Base-by-base conservation (phyloP, 805 yeast genomes). In the Candida railenensis region DNA sequence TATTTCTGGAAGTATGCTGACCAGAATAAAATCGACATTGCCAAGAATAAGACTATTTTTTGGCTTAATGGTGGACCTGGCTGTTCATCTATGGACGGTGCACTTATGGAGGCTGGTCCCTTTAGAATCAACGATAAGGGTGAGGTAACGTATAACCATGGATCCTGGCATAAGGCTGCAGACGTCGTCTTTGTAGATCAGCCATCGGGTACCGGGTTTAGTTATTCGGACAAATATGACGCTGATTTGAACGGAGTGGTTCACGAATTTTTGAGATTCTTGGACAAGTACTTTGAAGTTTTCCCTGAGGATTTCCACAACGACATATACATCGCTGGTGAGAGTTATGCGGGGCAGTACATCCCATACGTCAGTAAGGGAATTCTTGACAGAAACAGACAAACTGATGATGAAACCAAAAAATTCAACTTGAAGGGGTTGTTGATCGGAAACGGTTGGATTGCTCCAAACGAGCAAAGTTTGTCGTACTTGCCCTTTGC, bases 51-150 rank as follows among this genome's bases (percentile, higher is more conserved):
- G 51, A 73, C 87, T 19, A 76, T 86, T 7, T 76, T 94, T 45
- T 94, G 99, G 98, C 74, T 94, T 19, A 94, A 94, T 63, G 99
- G 99, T 34, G 99, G 99, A 0, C 99, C 99, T 0, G 99, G 99
- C 0, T 94, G 99, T 63, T 90, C 97, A 1, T 90, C 97, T 0
- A 82, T 92, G 94, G 99, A 94, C 66, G 99, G 99, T 14, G 96
- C 96, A 0, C 62, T 94, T 52, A 80, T 91, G 81, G 99, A 94
- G 63, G 69, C 83, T 2, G 99, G 99, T 0, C 98, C 99, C 0
- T 78, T 89, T 38, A 73, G 96, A 45, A 76, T 89, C 16, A 67
- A 71, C 53, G 53, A 61, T 0, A 58, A 76, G 7, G 50, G 53
- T 12, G 61, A 73, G 43, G 75, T 89, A 7, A 64, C 61, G 12